Conservation (phyloP, 441 rosid genomes). For the Erodium moschatum region DNA sequence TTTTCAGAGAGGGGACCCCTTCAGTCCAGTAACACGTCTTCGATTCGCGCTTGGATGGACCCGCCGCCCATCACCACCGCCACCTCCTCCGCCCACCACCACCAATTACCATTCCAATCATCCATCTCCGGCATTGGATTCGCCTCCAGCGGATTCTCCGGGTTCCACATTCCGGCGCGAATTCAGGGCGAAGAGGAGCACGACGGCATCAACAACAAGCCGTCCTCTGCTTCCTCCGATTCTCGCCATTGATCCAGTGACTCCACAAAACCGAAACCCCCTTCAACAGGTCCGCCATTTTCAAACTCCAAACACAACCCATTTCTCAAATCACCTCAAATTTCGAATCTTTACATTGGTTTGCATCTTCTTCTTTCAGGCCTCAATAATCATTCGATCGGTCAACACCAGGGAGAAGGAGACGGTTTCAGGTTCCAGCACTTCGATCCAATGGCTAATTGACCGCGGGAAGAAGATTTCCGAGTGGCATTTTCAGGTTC, state of each 20-base stretch:
- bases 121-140: constrained; percentile 48
- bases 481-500: constrained; percentile 40
- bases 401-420: constrained; percentile 17
- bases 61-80: constrained; percentile 40
- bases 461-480: constrained; percentile 34
- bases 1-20: constrained; percentile 97
- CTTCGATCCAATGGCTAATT: constrained; percentile 40
- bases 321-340: constrained; percentile 9
- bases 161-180: constrained; percentile 79
- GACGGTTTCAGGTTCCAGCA: constrained; percentile 17
- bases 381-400: background rate
- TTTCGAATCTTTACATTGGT: background rate
- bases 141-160: constrained; percentile 57
- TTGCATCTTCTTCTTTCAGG: constrained; percentile 21
- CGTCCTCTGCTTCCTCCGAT: constrained; percentile 77
- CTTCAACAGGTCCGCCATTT: constrained; percentile 31
- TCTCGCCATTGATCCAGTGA: constrained; percentile 55
- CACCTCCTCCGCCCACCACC: constrained; percentile 16
- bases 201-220: constrained; percentile 57
- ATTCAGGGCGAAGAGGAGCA: constrained; percentile 81
- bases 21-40: constrained; percentile 94
- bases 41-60: constrained; percentile 80
- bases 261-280: constrained; percentile 20
- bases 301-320: constrained; percentile 8
- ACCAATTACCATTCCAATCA: constrained; percentile 38